Conservation (phyloP, 768 basidiomycete genomes). For the Erythrobasidium yunnanense region DNA sequence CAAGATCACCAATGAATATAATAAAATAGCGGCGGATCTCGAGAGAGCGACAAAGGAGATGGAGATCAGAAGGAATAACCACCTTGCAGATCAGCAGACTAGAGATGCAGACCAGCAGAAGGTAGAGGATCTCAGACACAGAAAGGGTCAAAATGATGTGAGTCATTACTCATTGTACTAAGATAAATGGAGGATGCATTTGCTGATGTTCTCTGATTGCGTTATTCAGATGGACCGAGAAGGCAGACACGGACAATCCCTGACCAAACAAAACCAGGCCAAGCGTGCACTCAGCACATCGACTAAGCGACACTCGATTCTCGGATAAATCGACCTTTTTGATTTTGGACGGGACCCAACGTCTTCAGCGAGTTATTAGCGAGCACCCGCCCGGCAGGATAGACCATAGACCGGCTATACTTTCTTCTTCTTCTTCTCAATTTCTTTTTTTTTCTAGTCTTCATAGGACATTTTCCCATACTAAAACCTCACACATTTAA, state of each 20-base stretch:
- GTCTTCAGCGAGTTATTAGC: too few species aligned
- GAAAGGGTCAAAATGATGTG: slow-evolving; percentile 18
- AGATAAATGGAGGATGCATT: neutral
- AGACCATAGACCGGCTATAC: neutral
- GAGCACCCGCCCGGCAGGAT: neutral
- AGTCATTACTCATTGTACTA: neutral
- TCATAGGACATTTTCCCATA: too few species aligned
- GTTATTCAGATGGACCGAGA: slow-evolving; percentile 19
- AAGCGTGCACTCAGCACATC: slow-evolving; percentile 21
- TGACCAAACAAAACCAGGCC: slow-evolving; percentile 21
- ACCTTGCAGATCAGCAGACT: slow-evolving; percentile 23
- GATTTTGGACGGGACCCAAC: neutral
- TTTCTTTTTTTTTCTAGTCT: too few species aligned
- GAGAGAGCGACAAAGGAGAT: slow-evolving; percentile 13
- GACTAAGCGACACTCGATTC: slow-evolving; percentile 1
- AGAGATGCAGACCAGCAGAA: slow-evolving; percentile 6
- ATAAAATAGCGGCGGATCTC: slow-evolving; percentile 20
- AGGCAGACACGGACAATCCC: slow-evolving; percentile 22
- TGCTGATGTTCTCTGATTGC: too few species aligned
- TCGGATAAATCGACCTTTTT: neutral
- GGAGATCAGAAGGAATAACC: slow-evolving; percentile 22
- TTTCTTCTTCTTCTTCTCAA: neutral
- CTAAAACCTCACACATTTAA: too few species aligned
- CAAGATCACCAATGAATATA: slow-evolving; percentile 14
- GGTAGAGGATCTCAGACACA: slow-evolving; percentile 1